phyloP scores from a whole-genome alignment of 2,329 filamentous ascomycete genomes.

The Hymenoscyphus albidus region DNA sequence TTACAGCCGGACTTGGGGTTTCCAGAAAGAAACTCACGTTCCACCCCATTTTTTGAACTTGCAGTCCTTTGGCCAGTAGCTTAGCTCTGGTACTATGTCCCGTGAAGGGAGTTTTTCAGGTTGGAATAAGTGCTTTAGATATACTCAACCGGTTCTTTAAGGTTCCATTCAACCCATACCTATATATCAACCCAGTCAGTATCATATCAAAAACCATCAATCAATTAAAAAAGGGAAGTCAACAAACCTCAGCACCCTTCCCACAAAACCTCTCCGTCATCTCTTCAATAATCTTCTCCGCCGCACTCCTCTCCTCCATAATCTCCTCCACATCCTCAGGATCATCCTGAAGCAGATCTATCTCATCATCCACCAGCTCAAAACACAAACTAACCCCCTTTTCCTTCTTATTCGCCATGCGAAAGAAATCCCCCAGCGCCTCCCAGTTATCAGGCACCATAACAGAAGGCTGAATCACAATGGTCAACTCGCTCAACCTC shows the following conservation, averaged over 20 bases:
- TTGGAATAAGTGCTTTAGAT: neutral
- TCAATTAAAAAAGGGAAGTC: neutral
- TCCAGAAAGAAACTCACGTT: too few relatives aligned
- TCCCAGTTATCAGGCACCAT: neutral
- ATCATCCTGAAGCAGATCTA: neutral
- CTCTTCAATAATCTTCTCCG: neutral
- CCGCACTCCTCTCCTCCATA: neutral
- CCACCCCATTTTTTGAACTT: too few relatives aligned
- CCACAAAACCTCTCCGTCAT: constrained; percentile 6
- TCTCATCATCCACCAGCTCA: constrained; percentile 10
- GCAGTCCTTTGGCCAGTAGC: too few relatives aligned
- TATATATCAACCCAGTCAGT: neutral
- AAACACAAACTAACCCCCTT: constrained; percentile 10
- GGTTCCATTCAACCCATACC: constrained; percentile 12
- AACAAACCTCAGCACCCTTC: constrained; percentile 8
- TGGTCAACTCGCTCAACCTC: constrained; percentile 7
- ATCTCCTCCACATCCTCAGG: neutral
- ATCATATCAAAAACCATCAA: neutral
- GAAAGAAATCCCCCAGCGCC: constrained; percentile 1
- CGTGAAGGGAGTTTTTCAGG: too few relatives aligned
- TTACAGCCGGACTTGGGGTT: too few relatives aligned
- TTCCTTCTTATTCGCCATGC: constrained; percentile 5
- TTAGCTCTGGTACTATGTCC: too few relatives aligned
- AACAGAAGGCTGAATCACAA: neutral
- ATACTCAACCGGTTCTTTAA: neutral